Evolutionary conservation across 805 yeast species (phyloP), one percentile per base, ranked within the genome.

Genomic region (Pichia exigua): DNA sequence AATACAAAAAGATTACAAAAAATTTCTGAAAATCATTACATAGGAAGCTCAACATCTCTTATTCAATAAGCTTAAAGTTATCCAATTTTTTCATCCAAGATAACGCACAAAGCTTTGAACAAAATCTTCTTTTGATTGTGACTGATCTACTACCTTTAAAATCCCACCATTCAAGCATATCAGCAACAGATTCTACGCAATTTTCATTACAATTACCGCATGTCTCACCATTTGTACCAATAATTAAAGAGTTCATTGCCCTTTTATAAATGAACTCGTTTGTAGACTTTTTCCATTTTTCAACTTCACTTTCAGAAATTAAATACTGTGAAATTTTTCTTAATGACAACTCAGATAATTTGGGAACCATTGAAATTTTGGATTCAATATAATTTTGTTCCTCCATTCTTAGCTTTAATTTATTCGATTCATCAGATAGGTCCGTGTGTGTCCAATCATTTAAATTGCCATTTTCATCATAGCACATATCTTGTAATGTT

Each of bases 161-260:
- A 57, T 82, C 82, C 87, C 87, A 82, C 86, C 86, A 82, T 60
- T 82, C 87, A 54, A 75, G 61, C 1, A 76, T 72, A 57, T 81
- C 83, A 0, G 85, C 86, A 15, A 73, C 71, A 2, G 83, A 78
- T 50, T 80, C 82, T 8, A 80, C 74, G 3, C 76, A 69, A n/a
- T 73, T 67, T 4, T 63, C 52, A 9, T 69, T 64, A 62, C 87
- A 82, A 42, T 69, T 67, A 3, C 79, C 75, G 60, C 87, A 82
- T 0, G 72, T 66, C 53, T 80, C 83, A 17, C 74, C 73, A 57
- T 73, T 72, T 4, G 70, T 62, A 2, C 77, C 85, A 56, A 74
- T 75, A 28, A 75, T 72, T n/a, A 82, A 66, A 0, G 85, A 83
- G 49, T 71, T 71, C 3, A 77, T 73, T 0, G 81, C 75, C 49